A percentile compares a stretch with the other conserved stretches of the same genome.
phyloP scores from a whole-genome alignment of 768 basidiomycete species.

The Strobilomyces dryophilus region DNA sequence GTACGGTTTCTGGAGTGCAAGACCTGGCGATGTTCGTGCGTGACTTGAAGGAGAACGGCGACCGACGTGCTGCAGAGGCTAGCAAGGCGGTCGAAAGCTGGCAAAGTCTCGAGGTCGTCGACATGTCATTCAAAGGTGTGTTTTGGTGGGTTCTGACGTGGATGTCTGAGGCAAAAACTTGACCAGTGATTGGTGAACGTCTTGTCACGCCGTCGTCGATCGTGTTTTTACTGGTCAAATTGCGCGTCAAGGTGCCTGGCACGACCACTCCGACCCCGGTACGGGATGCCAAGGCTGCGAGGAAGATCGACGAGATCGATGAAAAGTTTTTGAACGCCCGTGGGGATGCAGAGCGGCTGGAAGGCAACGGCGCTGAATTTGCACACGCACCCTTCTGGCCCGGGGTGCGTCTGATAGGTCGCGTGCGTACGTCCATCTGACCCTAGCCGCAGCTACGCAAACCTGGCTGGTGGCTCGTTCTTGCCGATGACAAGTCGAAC shows the following conservation, averaged over 20 bases:
- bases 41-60: slow-evolving; percentile 15
- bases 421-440: not conserved
- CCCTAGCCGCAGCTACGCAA: slow-evolving; percentile 61
- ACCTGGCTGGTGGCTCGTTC: slow-evolving; percentile 88
- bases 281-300: slow-evolving; percentile 40
- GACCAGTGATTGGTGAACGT: slow-evolving; percentile 83
- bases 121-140: slow-evolving; percentile 82
- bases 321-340: slow-evolving; percentile 64
- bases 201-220: slow-evolving; percentile 84
- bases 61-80: slow-evolving; percentile 18
- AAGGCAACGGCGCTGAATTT: slow-evolving; percentile 43
- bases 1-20: slow-evolving; percentile 25
- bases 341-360: slow-evolving; percentile 59
- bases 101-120: slow-evolving; percentile 75
- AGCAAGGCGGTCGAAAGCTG: slow-evolving; percentile 64
- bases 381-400: slow-evolving; percentile 97
- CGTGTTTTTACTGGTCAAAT: slow-evolving; percentile 80
- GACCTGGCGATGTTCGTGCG: slow-evolving; percentile 17
- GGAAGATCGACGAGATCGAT: slow-evolving; percentile 57
- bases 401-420: slow-evolving; percentile 46
- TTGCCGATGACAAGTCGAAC: slow-evolving; percentile 83
- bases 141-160: not conserved
- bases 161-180: slow-evolving; percentile 1
- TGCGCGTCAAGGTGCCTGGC: slow-evolving; percentile 63
- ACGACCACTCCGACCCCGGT: slow-evolving; percentile 28